Conservation (phyloP, 495 filamentous ascomycete genomes). For the Lentithecium fluviatile region DNA sequence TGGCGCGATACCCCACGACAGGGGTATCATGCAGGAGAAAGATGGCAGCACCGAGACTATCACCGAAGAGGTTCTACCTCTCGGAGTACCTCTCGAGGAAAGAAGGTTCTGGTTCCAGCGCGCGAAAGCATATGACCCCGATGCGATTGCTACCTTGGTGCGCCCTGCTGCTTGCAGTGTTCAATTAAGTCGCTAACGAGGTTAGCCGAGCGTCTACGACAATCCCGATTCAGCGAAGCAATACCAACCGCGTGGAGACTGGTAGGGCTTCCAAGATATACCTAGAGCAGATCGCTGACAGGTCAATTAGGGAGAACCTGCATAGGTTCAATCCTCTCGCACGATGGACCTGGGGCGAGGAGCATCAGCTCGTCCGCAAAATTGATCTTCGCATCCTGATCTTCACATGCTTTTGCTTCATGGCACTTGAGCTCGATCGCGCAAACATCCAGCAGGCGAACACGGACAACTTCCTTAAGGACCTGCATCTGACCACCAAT, state of each 20-base stretch:
- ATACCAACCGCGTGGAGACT: conserved; percentile 53
- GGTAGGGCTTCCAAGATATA: conserved; percentile 25
- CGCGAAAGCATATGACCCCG: conserved; percentile 44
- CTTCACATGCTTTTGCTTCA: conserved; percentile 33
- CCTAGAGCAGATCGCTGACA: background rate
- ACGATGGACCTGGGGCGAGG: conserved; percentile 55
- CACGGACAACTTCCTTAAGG: conserved; percentile 33
- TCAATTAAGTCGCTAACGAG: background rate
- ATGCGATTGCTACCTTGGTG: conserved; percentile 57
- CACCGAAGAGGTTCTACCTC: conserved; percentile 19
- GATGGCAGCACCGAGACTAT: too few relatives aligned
- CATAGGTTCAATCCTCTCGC: conserved; percentile 53
- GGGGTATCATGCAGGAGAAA: background rate
- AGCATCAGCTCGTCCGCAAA: conserved; percentile 42
- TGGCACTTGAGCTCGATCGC: conserved; percentile 34
- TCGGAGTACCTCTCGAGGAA: conserved; percentile 21
- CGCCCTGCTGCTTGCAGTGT: background rate
- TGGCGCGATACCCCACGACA: too few relatives aligned
- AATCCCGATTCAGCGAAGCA: conserved; percentile 51
- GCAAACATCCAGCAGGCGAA: conserved; percentile 34
- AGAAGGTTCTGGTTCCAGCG: conserved; percentile 34
- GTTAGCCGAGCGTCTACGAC: conserved; percentile 50
- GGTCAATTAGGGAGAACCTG: conserved; percentile 45
- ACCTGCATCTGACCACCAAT: conserved; percentile 32
- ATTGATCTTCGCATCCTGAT: conserved; percentile 32